These are phyloP conservation scores for Diplodia corticola DNA, from an alignment of 2,329 filamentous ascomycete species.

Conservation along the genomic window DNA sequence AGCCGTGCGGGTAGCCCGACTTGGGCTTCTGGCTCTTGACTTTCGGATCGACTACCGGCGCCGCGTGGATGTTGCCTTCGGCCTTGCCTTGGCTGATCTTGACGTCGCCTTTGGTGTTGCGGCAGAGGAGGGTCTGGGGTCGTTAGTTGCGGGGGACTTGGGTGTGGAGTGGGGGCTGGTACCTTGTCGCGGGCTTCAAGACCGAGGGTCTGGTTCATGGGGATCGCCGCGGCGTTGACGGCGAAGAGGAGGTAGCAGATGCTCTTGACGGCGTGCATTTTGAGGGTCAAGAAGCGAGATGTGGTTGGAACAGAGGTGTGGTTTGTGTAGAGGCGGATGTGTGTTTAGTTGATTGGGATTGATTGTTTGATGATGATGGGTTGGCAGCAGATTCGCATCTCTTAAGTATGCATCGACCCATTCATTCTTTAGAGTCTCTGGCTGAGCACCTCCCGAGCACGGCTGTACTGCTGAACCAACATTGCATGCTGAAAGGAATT, in stretches of 20 bases:
- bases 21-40: background rate
- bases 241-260: no score
- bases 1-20: background rate
- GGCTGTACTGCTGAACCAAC: background rate
- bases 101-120: background rate
- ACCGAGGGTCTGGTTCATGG: no score
- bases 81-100: background rate
- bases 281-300: no score
- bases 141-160: no score
- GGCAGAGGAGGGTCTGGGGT: background rate
- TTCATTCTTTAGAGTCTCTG: background rate
- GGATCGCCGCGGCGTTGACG: no score
- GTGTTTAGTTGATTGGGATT: background rate
- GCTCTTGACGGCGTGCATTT: no score
- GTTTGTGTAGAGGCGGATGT: background rate
- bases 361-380: background rate
- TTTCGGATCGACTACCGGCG: background rate
- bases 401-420: background rate
- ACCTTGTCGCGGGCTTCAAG: background rate
- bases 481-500: background rate
- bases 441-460: background rate
- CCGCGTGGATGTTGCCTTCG: background rate
- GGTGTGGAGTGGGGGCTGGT: no score
- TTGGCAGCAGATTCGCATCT: background rate
- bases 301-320: background rate